Evolutionary conservation across 768 basidiomycete genomes (phyloP).

Genomic region (Hygrophorus pudorinus): DNA sequence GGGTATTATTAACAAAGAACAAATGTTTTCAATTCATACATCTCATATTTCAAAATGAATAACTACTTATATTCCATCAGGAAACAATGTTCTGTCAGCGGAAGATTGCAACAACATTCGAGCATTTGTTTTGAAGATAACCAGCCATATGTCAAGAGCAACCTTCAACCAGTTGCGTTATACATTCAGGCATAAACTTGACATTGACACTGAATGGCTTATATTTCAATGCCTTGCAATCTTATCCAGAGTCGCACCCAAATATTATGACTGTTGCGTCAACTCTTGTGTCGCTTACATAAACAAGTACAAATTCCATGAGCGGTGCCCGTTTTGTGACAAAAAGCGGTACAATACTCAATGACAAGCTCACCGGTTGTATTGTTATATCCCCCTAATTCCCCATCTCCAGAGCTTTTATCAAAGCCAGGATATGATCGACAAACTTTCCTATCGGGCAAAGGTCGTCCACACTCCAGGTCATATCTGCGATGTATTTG

Average conservation of each 20-base stretch:
- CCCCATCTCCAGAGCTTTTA: slow-evolving; percentile 18
- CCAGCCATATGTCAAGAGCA: slow-evolving; percentile 15
- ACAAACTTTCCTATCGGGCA: slow-evolving; percentile 10
- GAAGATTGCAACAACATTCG: slow-evolving; percentile 19
- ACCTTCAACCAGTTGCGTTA: slow-evolving; percentile 18
- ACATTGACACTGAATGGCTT: slow-evolving; percentile 18
- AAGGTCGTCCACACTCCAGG: slow-evolving; percentile 8
- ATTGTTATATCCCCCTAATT: slow-evolving; percentile 20
- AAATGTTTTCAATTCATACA: neutral
- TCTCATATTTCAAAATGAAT: neutral
- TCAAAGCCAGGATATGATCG: slow-evolving; percentile 1
- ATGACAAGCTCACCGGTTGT: slow-evolving; percentile 10
- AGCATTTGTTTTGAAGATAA: slow-evolving; percentile 17
- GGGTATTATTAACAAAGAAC: neutral
- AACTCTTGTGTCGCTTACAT: slow-evolving; percentile 25
- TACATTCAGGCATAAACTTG: slow-evolving; percentile 15
- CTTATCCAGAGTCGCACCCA: slow-evolving; percentile 16
- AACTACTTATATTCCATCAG: slow-evolving; percentile 7
- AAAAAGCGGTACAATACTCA: slow-evolving; percentile 7
- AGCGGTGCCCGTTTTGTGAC: slow-evolving; percentile 11
- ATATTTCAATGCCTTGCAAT: slow-evolving; percentile 15
- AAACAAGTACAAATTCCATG: slow-evolving; percentile 9
- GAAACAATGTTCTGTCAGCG: slow-evolving; percentile 12
- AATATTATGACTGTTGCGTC: slow-evolving; percentile 23
- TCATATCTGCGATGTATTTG: slow-evolving; percentile 25